Evolutionary conservation across 2,329 filamentous ascomycete species (phyloP).

Genomic region (Clonostachys rosea): DNA sequence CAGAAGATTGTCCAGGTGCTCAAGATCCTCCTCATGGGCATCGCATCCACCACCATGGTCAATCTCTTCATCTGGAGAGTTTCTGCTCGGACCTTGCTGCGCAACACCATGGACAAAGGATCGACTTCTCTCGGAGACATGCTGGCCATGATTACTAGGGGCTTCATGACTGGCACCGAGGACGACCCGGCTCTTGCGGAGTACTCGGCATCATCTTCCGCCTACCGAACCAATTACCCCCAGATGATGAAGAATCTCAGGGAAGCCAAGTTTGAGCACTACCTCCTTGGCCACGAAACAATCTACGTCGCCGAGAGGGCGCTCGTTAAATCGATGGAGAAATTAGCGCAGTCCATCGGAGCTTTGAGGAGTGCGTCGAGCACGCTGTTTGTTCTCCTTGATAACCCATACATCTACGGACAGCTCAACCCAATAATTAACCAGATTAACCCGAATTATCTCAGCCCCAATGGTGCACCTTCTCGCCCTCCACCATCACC

Average conservation of each 20-base stretch:
- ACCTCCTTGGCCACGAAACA: constrained; percentile 71
- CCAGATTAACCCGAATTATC: too few species aligned
- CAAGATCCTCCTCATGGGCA: constrained; percentile 79
- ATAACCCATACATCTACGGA: constrained; percentile 40
- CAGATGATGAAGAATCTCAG: constrained; percentile 71
- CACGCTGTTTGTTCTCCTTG: constrained; percentile 83
- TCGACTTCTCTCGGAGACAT: constrained; percentile 76
- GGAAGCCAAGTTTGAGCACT: constrained; percentile 89
- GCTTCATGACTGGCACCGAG: constrained; percentile 80
- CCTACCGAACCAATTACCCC: constrained; percentile 63
- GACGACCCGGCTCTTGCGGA: constrained; percentile 65
- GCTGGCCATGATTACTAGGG: constrained; percentile 74
- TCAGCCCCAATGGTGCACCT: constrained; percentile 9
- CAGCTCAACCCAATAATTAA: constrained; percentile 12
- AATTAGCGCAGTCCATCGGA: constrained; percentile 82
- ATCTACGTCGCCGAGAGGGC: constrained; percentile 75
- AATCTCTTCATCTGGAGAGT: constrained; percentile 76
- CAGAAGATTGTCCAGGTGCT: constrained; percentile 78
- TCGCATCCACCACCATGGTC: constrained; percentile 64
- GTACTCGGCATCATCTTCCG: constrained; percentile 56
- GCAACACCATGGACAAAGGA: constrained; percentile 65
- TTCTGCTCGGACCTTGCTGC: constrained; percentile 70
- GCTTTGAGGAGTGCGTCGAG: constrained; percentile 84
- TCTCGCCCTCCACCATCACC: constrained; percentile 25
- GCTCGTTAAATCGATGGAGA: constrained; percentile 80